Base-by-base conservation (phyloP, 306 rosid genomes). In the Quercus berberidifolia region DNA sequence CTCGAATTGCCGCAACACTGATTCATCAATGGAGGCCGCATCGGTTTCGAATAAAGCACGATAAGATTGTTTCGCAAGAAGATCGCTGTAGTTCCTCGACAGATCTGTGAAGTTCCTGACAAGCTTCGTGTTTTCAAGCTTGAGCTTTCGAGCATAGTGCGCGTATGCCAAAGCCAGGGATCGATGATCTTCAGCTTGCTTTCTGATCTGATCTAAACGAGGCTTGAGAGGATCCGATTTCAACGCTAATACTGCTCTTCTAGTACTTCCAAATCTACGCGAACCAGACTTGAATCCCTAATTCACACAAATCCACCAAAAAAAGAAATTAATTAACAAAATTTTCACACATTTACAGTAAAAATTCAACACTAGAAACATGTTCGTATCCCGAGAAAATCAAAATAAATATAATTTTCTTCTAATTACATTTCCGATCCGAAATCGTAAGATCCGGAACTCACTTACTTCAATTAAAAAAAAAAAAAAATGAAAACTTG, bases 221-320 rank as follows among this genome's bases (percentile, higher is more conserved):
- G 98, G 96, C 89, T 94, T 94, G 30, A 94, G 88, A 33, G 97
- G 98, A 78, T 94, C 98, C 20, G 93, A 81, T 83, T 94, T 94
- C 54, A 89, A 82, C 25, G 97, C 98, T 0, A 94, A 83, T 43
- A 92, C 76, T 12, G 97, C 83, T 89, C 98, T 90, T 60, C 92
- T 77, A 3, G 89, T 77, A 10, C 88, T 87, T 73, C 79, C 89
- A 17, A 87, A 78, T 76, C 90, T 91, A 52, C 75, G 76, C 6
- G 85, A 76, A 49, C 74, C 88, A 17, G 78, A 87, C 73, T 76
- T 64, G 64, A 85, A 88, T 80, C 76, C 94, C 98, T 94, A 86
- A 73, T 65, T 75, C 69, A 78, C 23, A 49, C 23, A 63, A 76
- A 82, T 8, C 55, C 74, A 51, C 72, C 70, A 1, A 64, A 7